phyloP scores from a whole-genome alignment of 495 filamentous ascomycete genomes.

The Glonium stellatum region DNA sequence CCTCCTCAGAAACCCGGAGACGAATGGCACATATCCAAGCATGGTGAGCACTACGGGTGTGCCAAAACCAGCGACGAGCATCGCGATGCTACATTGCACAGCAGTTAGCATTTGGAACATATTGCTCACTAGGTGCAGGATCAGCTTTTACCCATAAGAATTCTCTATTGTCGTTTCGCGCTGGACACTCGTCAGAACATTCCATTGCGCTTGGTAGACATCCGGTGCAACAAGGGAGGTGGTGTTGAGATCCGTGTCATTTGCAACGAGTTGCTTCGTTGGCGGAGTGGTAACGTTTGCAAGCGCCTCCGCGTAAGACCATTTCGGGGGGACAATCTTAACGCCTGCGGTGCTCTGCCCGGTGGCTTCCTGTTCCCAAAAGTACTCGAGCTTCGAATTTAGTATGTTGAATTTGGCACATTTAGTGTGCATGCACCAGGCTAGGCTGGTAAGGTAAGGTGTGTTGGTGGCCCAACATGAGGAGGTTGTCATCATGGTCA shows the following conservation, averaged over 20 bases:
- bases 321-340: constrained; percentile 1
- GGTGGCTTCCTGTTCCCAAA: constrained; percentile 3
- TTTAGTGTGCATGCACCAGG: constrained; percentile 7
- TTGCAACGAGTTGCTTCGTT: constrained; percentile 2
- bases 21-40: constrained; percentile 13
- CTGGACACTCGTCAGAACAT: background rate
- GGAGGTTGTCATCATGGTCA: no score
- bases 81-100: background rate
- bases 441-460: constrained; percentile 4
- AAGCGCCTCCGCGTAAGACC: constrained; percentile 1
- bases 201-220: constrained; percentile 4
- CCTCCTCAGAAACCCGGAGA: background rate
- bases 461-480: constrained; percentile 9
- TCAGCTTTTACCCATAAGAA: background rate
- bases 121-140: background rate
- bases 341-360: no score
- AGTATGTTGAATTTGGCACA: background rate
- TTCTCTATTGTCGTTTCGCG: background rate
- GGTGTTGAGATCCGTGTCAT: background rate
- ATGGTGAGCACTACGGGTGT: constrained; percentile 13
- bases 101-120: background rate
- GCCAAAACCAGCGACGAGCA: constrained; percentile 9
- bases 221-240: constrained; percentile 2
- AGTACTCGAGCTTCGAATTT: background rate
- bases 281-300: background rate